Base-by-base conservation (phyloP, 2,329 filamentous ascomycete species). In the Paecilomyces sp. region DNA sequence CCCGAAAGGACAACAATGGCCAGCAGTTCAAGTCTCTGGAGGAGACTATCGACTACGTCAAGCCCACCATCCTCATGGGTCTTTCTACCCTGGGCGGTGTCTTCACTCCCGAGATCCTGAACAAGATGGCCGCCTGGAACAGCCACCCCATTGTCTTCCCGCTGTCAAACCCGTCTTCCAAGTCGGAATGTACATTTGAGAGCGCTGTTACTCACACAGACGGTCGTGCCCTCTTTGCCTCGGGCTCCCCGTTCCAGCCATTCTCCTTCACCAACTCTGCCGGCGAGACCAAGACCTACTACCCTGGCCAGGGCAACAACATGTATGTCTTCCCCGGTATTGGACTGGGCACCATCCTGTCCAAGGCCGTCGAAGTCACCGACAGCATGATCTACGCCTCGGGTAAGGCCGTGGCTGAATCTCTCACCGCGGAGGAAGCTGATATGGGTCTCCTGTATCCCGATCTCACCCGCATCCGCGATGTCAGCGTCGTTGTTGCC, bases 301-400 rank as follows among this genome's bases (percentile, higher is more conserved):
- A 89, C 76, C 88, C 89, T 58, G 91, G 90, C 77, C 88, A 91
- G 80, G 92, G 93, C 65, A 82, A 82, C 73, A 88, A 88, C 80
- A 88, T 89, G 80, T 97, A 97, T 74, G 90, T 99, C 62, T 99
- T 99, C 87, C 94, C 94, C 0, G 94, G 93, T 70, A 89, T 97
- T 61, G 94, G 94, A 60, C 86, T 97, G 31, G 94, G 92, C 62
- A 90, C 93, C 65, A 97, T 97, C 72, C 85, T 97, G 55, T 88
- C 88, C 78, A 95, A 97, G 82, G 85, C 92, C 12, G 87, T 90
- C 65, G 87, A 87, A 67, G 83, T 97, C 66, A 97, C 93, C 4
- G 91, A 97, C 74, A 86, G 88, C 76, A 99, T 99, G 94, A 92
- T 99, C 71, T 97, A 97, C 79, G 92, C 90, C 56, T 93, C 92